Base-by-base conservation (phyloP, 345 rosid genomes). In the Physaria fendleri region DNA sequence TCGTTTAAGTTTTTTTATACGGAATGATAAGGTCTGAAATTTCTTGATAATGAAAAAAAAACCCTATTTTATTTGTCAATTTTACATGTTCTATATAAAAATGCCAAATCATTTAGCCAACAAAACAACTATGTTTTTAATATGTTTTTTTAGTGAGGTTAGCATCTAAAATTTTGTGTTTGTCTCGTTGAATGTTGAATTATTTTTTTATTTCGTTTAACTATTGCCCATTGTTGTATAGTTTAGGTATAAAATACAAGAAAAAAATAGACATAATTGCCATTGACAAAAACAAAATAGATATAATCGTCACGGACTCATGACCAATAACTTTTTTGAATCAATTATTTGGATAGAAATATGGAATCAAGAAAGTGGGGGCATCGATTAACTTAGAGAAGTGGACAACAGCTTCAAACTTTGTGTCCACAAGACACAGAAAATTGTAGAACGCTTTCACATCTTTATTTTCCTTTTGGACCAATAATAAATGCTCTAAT, bases 351-450 rank as follows among this genome's bases (percentile, higher is more conserved):
- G 15, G 58, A 56, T 37, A 48, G 27, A 57, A 39, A 48, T 7
- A 66, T 1, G 32, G 32, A 28, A 56, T 47, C 1, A 2, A 34
- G 46, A 32, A 52, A 29, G 64, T 49, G 65, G 59, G 59, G 53
- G 13, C 30, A 49, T 32, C 18, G 13, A 58, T 40, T 50, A 59
- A 50, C 65, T 66, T 66, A 67, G 39, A 50, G 59, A 67, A 67
- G 21, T 59, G 53, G 65, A 59, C 60, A 68, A 51, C 60, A 50
- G 55, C 61, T 42, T 67, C 72, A 32, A 32, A 50, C 72, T 67
- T 58, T 58, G 59, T 66, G 71, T 58, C 59, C 65, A 49, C 53
- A 37, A 42, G 29, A 59, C 58, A 49, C 46, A 56, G 48, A 57
- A 27, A 57, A 9, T 29, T 39, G 44, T 58, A 39, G 22, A 66